Base-by-base conservation (phyloP, 164 flowering plant genomes). In the Berberis vulgaris region DNA sequence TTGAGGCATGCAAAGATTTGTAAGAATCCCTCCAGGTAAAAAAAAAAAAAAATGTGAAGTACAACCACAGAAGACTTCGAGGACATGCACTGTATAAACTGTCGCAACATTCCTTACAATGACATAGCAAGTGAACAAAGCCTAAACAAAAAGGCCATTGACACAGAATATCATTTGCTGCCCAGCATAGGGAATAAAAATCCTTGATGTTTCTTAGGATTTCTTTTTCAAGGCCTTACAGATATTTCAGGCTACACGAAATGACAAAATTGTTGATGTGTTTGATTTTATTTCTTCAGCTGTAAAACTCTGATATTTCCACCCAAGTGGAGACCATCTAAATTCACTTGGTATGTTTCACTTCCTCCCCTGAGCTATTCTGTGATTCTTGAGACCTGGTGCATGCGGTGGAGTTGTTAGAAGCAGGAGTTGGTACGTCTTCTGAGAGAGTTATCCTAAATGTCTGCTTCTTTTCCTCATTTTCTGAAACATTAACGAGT, bases 401-500 rank as follows among this genome's bases (percentile, higher is more conserved):
- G 74, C 82, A 79, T 7, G 46, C 76, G 1, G 73, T 69, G 75
- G 82, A 80, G n/a, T 82, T 72, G 7, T 55, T 58, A 52, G 68
- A 52, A 60, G 80, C 68, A 49, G 81, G 69, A 47, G 85, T 69
- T n/a, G 82, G 59, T 1, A 62, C 38, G 50, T 45, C 49, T 45
- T 82, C 88, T 1, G 77, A 74, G 52, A 85, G 65, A 61, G 56
- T 84, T 57, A 90, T 78, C 44, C 91, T 81, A 54, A 83, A 62
- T 8, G 96, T 83, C 74, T 76, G 84, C 26, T 80, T 72, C 67
- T 77, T 77, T 73, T 79, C 88, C 54, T 88, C 92, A 73, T 88
- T 84, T 54, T 52, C 82, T 58, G 97, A 96, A 65, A 83, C 77
- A 72, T 84, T 86, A 56, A 93, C 79, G 10, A 86, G 82, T 49